These are phyloP conservation scores for Nitzschia inconspicua DNA, from an alignment of 108 stramenopile genomes.

Conservation along the genomic window DNA sequence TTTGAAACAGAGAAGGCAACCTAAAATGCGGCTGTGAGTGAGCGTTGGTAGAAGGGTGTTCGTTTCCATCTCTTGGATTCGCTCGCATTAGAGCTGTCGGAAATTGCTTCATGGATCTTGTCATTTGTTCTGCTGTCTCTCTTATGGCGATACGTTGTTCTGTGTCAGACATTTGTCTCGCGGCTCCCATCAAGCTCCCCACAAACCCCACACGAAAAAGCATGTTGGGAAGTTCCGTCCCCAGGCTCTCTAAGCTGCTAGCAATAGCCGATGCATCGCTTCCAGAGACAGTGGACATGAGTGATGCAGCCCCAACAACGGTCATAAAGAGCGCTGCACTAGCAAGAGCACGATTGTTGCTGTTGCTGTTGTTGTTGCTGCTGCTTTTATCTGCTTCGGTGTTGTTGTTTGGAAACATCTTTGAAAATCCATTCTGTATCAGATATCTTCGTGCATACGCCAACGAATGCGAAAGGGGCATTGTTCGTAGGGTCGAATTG, in stretches of 20 bases:
- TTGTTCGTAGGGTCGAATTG: conserved; percentile 50
- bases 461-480: conserved; percentile 61
- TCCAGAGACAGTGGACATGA: conserved; percentile 25
- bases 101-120: conserved; percentile 14
- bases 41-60: background rate
- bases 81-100: conserved; percentile 11
- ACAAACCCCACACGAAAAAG: conserved; percentile 64
- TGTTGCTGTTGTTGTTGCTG: conserved; percentile 2
- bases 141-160: conserved; percentile 9
- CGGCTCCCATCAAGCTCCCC: conserved; percentile 49
- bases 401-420: conserved; percentile 12
- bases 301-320: conserved; percentile 47
- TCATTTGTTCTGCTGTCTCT: conserved; percentile 34
- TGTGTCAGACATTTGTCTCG: conserved; percentile 7
- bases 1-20: conserved; percentile 27
- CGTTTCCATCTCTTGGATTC: background rate
- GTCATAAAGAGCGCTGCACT: conserved; percentile 55
- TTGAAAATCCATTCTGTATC: conserved; percentile 19
- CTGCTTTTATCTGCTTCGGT: too few relatives aligned
- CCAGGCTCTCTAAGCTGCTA: conserved; percentile 17
- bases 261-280: conserved; percentile 31
- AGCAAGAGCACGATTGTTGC: conserved; percentile 22
- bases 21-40: background rate
- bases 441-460: conserved; percentile 57
- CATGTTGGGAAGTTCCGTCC: conserved; percentile 46